phyloP scores from a whole-genome alignment of 108 stramenopile genomes.

The Nitzschia sp. region DNA sequence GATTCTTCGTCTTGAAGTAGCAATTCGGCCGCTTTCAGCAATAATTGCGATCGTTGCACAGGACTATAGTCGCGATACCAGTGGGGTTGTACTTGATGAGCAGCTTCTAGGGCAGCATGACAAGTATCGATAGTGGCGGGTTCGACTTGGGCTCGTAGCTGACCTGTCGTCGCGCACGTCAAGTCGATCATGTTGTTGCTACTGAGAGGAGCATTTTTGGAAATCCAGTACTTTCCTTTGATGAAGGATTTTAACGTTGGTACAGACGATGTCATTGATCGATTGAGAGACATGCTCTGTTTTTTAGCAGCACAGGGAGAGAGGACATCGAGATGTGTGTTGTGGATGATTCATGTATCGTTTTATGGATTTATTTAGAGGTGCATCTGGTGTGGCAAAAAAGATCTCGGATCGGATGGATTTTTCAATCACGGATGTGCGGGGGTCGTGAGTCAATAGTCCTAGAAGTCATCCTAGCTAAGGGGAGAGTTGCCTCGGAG shows the following conservation, averaged over 20 bases:
- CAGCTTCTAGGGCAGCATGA: neutral
- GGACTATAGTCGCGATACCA: slow-evolving; percentile 17
- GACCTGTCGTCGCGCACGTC: slow-evolving; percentile 6
- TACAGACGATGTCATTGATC: neutral
- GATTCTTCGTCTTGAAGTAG: slow-evolving; percentile 4
- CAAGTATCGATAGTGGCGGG: neutral
- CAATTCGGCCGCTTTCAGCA: slow-evolving; percentile 7
- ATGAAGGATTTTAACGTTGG: slow-evolving; percentile 6
- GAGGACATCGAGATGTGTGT: no score
- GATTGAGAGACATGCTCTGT: neutral
- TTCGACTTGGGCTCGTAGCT: slow-evolving; percentile 5
- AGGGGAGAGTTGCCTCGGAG: no score
- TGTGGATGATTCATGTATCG: no score
- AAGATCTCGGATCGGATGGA: no score
- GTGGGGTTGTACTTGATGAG: slow-evolving; percentile 7
- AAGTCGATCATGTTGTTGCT: neutral
- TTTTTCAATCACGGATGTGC: no score
- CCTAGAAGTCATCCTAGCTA: no score
- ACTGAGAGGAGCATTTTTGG: neutral
- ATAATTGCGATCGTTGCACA: slow-evolving; percentile 7
- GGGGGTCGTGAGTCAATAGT: no score
- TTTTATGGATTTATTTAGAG: no score
- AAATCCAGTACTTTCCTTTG: slow-evolving; percentile 2
- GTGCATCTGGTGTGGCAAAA: no score
- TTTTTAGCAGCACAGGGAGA: no score